Evolutionary conservation across 2,329 filamentous ascomycete species (phyloP), one percentile per base, ranked within the genome.

Genomic region (Fonsecaea monophora): DNA sequence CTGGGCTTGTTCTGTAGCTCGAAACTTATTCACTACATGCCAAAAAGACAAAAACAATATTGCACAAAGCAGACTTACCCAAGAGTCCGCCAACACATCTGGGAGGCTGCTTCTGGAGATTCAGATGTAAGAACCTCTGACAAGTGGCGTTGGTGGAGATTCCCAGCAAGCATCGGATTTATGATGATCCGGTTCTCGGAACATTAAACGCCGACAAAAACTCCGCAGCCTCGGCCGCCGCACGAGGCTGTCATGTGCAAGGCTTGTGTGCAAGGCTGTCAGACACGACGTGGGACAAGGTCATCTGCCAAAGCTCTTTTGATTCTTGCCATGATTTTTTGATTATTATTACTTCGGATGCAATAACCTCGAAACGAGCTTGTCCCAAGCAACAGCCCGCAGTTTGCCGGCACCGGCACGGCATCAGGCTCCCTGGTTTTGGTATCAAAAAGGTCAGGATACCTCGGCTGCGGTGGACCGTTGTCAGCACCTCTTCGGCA

Each of bases 361-460:
- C 45, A 10, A 50, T 50, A 50, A 50, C 7, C 45, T 50, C 45
- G 45, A 50, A 50, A 25, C 45, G 45, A 50, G 7, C 45, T 48
- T 8, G 42, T 25, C 21, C 8, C 18, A 50, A 50, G 45, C 2
- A 21, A 25, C 40, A 25, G 18, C 45, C 25, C 25, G 25, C 25
- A 21, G 18, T 25, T 18, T 50, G n/a, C 45, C 45, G 45, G 18
- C 45, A 50, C 18, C 45, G 45, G 45, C 18, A 50, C 45, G 45
- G 45, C 18, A 25, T 25, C 45, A 10, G 45, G 18, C 3, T 12
- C 15, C 15, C 15, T 50, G 25, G 25, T 25, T 48, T 48, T 25
- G 15, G 7, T 25, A 21, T 21, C 21, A 25, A 18, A 21, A 18
- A 21, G 13, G 6, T 8, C 15, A 21, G 6, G 15, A 21, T 50